These are phyloP conservation scores for Trebouxia sp. DNA, from an alignment of 139 green algal species.

Conservation along the genomic window DNA sequence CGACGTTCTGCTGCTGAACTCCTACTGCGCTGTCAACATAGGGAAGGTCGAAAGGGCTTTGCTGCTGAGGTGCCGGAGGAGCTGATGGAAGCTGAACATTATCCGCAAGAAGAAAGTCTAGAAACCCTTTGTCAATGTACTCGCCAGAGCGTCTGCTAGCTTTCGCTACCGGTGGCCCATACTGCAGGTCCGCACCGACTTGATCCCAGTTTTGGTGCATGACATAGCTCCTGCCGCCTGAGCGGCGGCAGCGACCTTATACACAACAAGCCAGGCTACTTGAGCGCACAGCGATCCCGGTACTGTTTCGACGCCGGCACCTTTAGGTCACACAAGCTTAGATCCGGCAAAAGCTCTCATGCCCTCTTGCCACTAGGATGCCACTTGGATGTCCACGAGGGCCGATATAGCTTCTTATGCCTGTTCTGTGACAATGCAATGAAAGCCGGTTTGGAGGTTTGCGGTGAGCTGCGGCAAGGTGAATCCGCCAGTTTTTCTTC, in stretches of 20 bases:
- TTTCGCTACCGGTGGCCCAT: not conserved
- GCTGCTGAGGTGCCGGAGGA: conserved; percentile 3
- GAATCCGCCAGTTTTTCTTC: no score
- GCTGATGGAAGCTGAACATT: not conserved
- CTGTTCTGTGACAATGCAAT: no score
- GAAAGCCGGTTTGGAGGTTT: no score
- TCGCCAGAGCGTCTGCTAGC: conserved; percentile 2
- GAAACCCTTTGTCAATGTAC: not conserved
- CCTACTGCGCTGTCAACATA: not conserved
- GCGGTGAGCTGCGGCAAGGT: no score
- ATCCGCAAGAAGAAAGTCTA: conserved; percentile 12
- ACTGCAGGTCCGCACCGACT: not conserved
- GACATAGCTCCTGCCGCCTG: not conserved
- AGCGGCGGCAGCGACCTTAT: not conserved
- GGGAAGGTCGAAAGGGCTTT: conserved; percentile 4
- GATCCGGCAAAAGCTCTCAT: not conserved
- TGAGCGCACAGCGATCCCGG: no score
- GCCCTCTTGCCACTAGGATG: not conserved
- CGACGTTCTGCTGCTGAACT: not conserved
- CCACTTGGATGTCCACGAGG: no score
- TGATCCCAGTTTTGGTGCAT: conserved; percentile 25
- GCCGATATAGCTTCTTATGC: no score
- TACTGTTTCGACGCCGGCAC: no score
- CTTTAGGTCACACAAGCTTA: not conserved
- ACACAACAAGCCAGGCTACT: not conserved